phyloP scores from a whole-genome alignment of 192 early-diverging fungal genomes.

The Coemansia sp. region DNA sequence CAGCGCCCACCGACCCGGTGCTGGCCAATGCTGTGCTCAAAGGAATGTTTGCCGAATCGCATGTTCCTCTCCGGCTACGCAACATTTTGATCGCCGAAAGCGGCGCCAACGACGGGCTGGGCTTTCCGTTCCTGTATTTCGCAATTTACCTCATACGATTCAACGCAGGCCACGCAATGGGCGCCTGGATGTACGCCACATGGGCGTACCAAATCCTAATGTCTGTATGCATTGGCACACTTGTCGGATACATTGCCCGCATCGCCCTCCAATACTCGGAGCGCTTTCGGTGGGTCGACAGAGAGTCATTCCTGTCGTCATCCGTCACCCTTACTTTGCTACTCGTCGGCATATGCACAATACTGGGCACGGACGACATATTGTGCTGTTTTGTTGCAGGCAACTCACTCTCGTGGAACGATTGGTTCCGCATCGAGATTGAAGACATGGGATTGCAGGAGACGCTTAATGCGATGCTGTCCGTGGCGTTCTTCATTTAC shows the following conservation, averaged over 20 bases:
- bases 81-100: slow-evolving; percentile 78
- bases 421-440: slow-evolving; percentile 84
- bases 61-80: slow-evolving; percentile 74
- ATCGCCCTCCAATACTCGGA: slow-evolving; percentile 69
- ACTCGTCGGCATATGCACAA: slow-evolving; percentile 68
- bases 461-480: slow-evolving; percentile 84
- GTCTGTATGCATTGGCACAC: slow-evolving; percentile 66
- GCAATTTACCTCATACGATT: slow-evolving; percentile 67
- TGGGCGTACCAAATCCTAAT: slow-evolving; percentile 79
- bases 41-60: slow-evolving; percentile 88
- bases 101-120: slow-evolving; percentile 87
- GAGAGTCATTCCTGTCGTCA: slow-evolving; percentile 81
- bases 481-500: slow-evolving; percentile 86
- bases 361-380: slow-evolving; percentile 74
- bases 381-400: slow-evolving; percentile 79
- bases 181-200: slow-evolving; percentile 75
- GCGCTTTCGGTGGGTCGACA: slow-evolving; percentile 76
- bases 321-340: slow-evolving; percentile 74
- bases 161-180: slow-evolving; percentile 63
- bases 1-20: slow-evolving; percentile 93
- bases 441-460: slow-evolving; percentile 86
- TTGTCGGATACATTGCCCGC: slow-evolving; percentile 70
- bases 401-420: slow-evolving; percentile 84
- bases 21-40: slow-evolving; percentile 93
- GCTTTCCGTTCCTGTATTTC: slow-evolving; percentile 80